Percentiles rank a stretch among this genome's conserved stretches.
Conservation (phyloP, 2,329 filamentous ascomycete species). For the Cercospora sp. region DNA sequence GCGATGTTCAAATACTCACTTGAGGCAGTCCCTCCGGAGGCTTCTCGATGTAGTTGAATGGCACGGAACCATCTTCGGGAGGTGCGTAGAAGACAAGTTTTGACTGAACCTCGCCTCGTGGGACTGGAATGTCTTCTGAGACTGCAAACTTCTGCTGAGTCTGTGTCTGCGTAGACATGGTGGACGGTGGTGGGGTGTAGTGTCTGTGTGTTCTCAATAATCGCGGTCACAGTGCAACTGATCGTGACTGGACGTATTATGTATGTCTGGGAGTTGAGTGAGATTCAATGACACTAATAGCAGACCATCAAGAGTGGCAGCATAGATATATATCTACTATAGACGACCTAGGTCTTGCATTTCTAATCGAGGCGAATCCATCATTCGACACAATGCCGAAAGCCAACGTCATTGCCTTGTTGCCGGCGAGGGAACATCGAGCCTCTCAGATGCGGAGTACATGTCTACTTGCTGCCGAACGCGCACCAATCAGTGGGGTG, state of each 20-base stretch:
- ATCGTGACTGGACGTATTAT: background rate
- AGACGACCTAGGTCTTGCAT: constrained; percentile 6
- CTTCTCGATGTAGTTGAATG: constrained; percentile 62
- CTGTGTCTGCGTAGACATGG: constrained; percentile 32
- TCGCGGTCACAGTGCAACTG: background rate
- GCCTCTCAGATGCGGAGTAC: constrained; percentile 9
- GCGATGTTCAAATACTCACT: background rate
- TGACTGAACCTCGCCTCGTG: constrained; percentile 63
- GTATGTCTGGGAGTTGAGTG: background rate
- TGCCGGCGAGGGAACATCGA: constrained; percentile 3
- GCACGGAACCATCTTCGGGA: constrained; percentile 60
- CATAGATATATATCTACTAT: constrained; percentile 8
- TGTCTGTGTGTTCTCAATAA: background rate
- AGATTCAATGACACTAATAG: background rate
- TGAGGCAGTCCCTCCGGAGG: constrained; percentile 55
- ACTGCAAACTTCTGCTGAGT: constrained; percentile 32
- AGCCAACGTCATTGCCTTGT: constrained; percentile 17
- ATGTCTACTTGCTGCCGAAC: background rate
- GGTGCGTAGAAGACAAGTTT: constrained; percentile 66
- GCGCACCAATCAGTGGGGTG: constrained; percentile 17
- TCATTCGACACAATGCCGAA: constrained; percentile 15
- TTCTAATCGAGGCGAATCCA: constrained; percentile 17
- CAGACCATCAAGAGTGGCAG: background rate
- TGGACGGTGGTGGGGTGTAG: background rate
- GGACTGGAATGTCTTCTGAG: constrained; percentile 40